phyloP scores from a whole-genome alignment of 495 filamentous ascomycete species.

The Umbilicaria muhlenbergii region DNA sequence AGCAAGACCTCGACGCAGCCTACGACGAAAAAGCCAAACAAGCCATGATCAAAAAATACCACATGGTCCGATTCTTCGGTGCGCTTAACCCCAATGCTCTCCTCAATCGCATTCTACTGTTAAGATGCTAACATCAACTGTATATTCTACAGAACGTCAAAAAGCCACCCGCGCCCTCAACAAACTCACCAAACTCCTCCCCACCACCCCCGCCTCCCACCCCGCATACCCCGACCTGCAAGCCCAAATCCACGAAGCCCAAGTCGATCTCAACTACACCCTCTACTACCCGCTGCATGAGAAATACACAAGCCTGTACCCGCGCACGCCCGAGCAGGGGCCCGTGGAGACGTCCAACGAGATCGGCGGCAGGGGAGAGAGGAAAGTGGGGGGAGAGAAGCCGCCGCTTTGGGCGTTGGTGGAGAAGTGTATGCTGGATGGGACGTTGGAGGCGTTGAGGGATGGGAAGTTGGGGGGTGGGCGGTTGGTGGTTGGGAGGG shows the following conservation, averaged over 20 bases:
- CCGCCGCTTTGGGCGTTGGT: conserved; percentile 55
- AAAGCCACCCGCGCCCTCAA: conserved; percentile 62
- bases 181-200: conserved; percentile 40
- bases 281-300: conserved; percentile 66
- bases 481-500: conserved; percentile 5
- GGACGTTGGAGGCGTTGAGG: conserved; percentile 39
- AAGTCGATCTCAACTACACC: conserved; percentile 77
- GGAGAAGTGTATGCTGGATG: conserved; percentile 51
- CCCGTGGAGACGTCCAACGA: conserved; percentile 6
- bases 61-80: conserved; percentile 90
- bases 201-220: conserved; percentile 23
- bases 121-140: background rate
- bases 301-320: conserved; percentile 67
- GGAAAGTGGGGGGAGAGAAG: conserved; percentile 17
- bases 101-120: no score
- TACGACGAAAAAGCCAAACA: conserved; percentile 42
- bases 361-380: conserved; percentile 4
- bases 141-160: conserved; percentile 68
- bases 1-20: conserved; percentile 48
- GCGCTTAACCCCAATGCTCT: conserved; percentile 15
- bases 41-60: conserved; percentile 72
- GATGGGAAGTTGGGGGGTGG: conserved; percentile 28
- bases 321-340: conserved; percentile 3
- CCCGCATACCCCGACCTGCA: conserved; percentile 31
- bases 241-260: conserved; percentile 46